Percentiles rank a stretch among this genome's conserved stretches.
Evolutionary conservation across 495 filamentous ascomycete genomes (phyloP).

Genomic region (Penicillium argentinense): DNA sequence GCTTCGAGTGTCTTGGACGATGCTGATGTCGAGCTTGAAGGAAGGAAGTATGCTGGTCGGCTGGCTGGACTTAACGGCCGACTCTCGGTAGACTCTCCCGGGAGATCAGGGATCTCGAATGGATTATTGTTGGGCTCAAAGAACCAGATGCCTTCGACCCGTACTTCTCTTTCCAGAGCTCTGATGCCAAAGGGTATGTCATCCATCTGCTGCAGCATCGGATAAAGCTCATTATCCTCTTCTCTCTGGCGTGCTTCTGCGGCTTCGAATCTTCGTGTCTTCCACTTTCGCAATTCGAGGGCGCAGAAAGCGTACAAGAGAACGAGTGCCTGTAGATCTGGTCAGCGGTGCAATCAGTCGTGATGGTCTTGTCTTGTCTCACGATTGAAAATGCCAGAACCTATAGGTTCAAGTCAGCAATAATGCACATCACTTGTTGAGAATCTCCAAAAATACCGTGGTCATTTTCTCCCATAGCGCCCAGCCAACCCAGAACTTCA

Average conservation of each 20-base stretch:
- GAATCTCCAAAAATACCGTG: constrained; percentile 61
- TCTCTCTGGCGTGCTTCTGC: constrained; percentile 64
- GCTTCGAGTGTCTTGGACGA: constrained; percentile 4
- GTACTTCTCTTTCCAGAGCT: constrained; percentile 81
- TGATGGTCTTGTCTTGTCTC: constrained; percentile 9
- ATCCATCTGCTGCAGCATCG: constrained; percentile 43
- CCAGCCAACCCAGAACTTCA: constrained; percentile 75
- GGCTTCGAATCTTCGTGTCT: constrained; percentile 61
- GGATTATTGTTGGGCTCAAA: constrained; percentile 62
- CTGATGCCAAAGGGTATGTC: constrained; percentile 87
- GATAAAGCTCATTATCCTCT: constrained; percentile 29
- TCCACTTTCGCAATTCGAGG: constrained; percentile 59
- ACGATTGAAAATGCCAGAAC: constrained; percentile 49
- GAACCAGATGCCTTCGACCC: constrained; percentile 88
- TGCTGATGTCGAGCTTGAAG: neutral
- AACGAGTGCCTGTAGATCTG: constrained; percentile 39
- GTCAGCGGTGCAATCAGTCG: constrained; percentile 30
- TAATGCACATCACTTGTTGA: neutral
- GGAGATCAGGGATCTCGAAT: constrained; percentile 23
- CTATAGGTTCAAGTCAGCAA: constrained; percentile 18
- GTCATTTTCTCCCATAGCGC: constrained; percentile 87
- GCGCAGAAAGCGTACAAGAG: constrained; percentile 45
- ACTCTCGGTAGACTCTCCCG: constrained; percentile 17
- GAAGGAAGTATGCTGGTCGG: neutral
- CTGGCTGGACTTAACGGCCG: constrained; percentile 13